These are phyloP conservation scores for Xerocomellus dryophilus DNA, from an alignment of 768 basidiomycete species.

Conservation along the genomic window DNA sequence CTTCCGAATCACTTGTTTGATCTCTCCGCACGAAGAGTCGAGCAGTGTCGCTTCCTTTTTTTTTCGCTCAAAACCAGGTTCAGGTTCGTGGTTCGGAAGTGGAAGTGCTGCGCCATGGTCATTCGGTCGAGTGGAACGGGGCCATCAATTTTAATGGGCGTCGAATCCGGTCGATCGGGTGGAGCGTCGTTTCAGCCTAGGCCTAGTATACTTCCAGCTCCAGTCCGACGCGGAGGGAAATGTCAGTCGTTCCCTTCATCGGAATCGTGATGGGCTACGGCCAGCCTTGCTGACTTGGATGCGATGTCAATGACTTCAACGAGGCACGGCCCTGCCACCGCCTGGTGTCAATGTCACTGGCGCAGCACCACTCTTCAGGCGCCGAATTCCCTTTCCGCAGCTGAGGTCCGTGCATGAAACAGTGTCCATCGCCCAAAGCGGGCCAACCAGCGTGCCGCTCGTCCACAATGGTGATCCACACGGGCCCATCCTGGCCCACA, in stretches of 20 bases:
- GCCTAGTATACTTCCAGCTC: not conserved
- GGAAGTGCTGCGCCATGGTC: not conserved
- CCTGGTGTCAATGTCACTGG: constrained; percentile 1
- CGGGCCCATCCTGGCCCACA: not conserved
- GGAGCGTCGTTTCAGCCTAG: constrained; percentile 5
- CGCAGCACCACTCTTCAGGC: constrained; percentile 1
- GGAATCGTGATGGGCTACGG: constrained; percentile 1
- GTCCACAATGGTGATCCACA: not conserved
- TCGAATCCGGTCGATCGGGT: not conserved
- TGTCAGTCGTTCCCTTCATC: constrained; percentile 7
- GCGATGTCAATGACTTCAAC: constrained; percentile 6
- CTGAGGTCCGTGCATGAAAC: constrained; percentile 4
- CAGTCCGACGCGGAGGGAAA: not conserved
- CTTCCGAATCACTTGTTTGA: constrained; percentile 11
- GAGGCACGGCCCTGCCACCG: constrained; percentile 10
- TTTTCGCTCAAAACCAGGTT: not conserved
- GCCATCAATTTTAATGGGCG: not conserved
- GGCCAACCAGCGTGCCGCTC: not conserved
- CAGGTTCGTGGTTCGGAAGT: not conserved
- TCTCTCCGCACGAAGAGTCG: not conserved
- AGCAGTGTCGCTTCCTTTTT: constrained; percentile 2
- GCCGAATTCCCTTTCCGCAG: not conserved
- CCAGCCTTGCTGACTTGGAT: constrained; percentile 2
- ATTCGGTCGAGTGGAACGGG: not conserved
- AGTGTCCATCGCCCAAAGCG: not conserved